Evolutionary conservation across 768 basidiomycete species (phyloP).

Genomic region (Lactarius akahatsu): DNA sequence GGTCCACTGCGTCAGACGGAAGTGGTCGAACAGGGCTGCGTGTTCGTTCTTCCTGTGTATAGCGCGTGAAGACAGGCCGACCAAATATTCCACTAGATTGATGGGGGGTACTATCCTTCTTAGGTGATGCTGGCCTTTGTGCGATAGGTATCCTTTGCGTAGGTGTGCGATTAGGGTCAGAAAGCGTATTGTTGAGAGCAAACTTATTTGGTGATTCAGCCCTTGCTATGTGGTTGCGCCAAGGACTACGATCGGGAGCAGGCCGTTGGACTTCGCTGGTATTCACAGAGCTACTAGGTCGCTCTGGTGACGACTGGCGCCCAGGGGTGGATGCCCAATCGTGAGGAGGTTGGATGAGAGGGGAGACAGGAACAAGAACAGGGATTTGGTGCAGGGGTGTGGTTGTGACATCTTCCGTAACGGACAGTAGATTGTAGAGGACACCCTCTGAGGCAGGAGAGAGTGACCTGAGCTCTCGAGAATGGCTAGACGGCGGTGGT

Average conservation of each 20-base stretch:
- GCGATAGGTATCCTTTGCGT: conserved; percentile 28
- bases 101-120: conserved; percentile 12
- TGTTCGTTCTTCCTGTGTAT: conserved; percentile 5
- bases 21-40: conserved; percentile 24
- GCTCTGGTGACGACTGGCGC: conserved; percentile 16
- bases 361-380: conserved; percentile 7
- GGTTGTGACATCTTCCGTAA: conserved; percentile 2
- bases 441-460: conserved; percentile 56
- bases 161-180: conserved; percentile 26
- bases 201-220: conserved; percentile 23
- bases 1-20: background rate
- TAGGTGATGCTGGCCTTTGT: conserved; percentile 18
- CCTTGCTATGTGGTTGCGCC: conserved; percentile 22
- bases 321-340: conserved; percentile 19
- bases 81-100: conserved; percentile 21
- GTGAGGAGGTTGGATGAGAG: background rate
- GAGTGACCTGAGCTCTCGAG: conserved; percentile 51
- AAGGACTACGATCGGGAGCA: conserved; percentile 24
- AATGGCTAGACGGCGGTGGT: background rate
- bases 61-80: conserved; percentile 26
- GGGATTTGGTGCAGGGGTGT: conserved; percentile 13
- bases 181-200: conserved; percentile 6
- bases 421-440: conserved; percentile 31
- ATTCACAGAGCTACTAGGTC: background rate
- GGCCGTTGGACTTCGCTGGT: conserved; percentile 27